phyloP scores from a whole-genome alignment of 108 stramenopile species.

The Fistulifera solaris region DNA sequence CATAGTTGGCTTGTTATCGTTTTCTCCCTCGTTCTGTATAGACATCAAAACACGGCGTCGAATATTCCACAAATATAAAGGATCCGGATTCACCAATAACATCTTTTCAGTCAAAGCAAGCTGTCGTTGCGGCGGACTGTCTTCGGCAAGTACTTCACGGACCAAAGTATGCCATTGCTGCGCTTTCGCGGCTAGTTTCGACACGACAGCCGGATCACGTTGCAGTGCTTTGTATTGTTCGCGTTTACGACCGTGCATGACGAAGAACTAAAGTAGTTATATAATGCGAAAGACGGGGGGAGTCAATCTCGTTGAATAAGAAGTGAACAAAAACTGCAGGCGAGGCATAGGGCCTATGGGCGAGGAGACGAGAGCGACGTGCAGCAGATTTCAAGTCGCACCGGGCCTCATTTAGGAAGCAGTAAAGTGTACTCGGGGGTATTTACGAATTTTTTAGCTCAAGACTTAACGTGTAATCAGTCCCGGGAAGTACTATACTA shows the following conservation, averaged over 20 bases:
- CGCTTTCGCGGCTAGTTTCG: slow-evolving; percentile 54
- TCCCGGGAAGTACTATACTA: too few species aligned
- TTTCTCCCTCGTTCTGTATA: slow-evolving; percentile 11
- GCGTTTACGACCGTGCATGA: slow-evolving; percentile 77
- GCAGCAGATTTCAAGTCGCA: too few species aligned
- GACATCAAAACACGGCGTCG: slow-evolving; percentile 72
- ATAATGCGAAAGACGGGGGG: not conserved
- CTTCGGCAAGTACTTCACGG: slow-evolving; percentile 5
- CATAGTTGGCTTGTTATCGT: slow-evolving; percentile 2
- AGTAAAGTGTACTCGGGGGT: too few species aligned
- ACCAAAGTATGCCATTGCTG: slow-evolving; percentile 67
- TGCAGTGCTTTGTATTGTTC: slow-evolving; percentile 68
- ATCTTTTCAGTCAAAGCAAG: slow-evolving; percentile 71
- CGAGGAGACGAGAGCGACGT: too few species aligned
- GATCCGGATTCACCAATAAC: slow-evolving; percentile 88
- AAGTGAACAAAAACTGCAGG: too few species aligned
- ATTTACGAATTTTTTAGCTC: too few species aligned
- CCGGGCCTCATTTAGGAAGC: too few species aligned
- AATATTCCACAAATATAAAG: slow-evolving; percentile 91
- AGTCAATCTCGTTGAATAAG: not conserved
- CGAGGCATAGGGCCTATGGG: too few species aligned
- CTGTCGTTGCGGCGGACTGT: slow-evolving; percentile 28
- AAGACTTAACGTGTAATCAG: too few species aligned
- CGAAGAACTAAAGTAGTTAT: not conserved
- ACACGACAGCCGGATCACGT: slow-evolving; percentile 40